Conservation (phyloP, 768 basidiomycete genomes). For the Boletus rubescentipes region DNA sequence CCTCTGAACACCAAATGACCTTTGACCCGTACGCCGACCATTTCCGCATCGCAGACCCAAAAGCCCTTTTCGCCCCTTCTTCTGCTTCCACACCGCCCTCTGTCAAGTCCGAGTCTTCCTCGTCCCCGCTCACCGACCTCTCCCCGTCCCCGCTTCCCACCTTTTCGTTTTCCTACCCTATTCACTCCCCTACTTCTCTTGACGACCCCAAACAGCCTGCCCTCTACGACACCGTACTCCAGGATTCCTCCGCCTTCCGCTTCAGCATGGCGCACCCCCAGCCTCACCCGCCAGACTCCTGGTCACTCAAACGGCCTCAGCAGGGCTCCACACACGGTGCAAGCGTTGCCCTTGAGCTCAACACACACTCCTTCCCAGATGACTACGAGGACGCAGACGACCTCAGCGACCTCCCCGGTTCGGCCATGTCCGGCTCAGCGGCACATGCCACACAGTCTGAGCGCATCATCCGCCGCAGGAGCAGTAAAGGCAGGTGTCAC, state of each 20-base stretch:
- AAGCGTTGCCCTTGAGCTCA: constrained; percentile 23
- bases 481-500: constrained; percentile 63
- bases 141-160: constrained; percentile 19
- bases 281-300: constrained; percentile 18
- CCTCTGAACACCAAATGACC: constrained; percentile 15
- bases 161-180: constrained; percentile 27
- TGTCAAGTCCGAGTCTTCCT: constrained; percentile 31
- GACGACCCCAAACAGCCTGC: neutral
- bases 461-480: constrained; percentile 64
- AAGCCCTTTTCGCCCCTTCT: neutral
- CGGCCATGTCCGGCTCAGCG: constrained; percentile 23
- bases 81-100: constrained; percentile 16
- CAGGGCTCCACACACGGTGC: constrained; percentile 6
- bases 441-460: constrained; percentile 31
- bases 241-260: constrained; percentile 18
- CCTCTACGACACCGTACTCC: neutral
- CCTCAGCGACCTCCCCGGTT: constrained; percentile 43
- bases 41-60: constrained; percentile 14
- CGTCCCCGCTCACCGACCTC: constrained; percentile 22
- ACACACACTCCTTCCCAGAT: constrained; percentile 49
- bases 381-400: constrained; percentile 65
- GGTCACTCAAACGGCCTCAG: constrained; percentile 22
- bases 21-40: constrained; percentile 25
- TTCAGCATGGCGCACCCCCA: constrained; percentile 28
- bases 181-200: neutral